Evolutionary conservation across 306 rosid genomes (phyloP), one percentile per base, ranked within the genome.

Genomic region (Styphnolobium japonicum): DNA sequence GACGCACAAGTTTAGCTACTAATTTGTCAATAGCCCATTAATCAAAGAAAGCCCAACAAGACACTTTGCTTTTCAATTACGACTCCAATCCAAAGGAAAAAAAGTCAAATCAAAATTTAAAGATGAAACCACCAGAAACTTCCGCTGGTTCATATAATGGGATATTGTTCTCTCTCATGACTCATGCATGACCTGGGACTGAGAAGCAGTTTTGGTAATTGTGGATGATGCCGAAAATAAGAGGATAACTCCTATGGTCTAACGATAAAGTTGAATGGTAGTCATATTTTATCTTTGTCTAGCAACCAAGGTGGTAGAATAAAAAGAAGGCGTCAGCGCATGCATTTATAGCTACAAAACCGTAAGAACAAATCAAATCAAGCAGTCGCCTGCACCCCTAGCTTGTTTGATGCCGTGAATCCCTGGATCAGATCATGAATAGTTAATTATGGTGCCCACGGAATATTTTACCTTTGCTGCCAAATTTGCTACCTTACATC

Each of bases 351-450:
- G 21, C 21, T 16, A 9, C 51, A 74, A 66, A 81, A 67, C 29
- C 29, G n/a, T 4, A 39, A 10, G 67, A 51, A 16, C 14, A 67
- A 74, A 64, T 8, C 31, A 22, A 61, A 61, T 34, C 56, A 66
- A 46, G 65, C 64, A 22, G 71, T 36, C 6, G 36, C 63, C 14
- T 6, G 55, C 63, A 70, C 77, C 85, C 80, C 19, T n/a, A n/a
- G n/a, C n/a, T 57, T 43, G 81, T 66, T 74, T 80, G 68, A 15
- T 22, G 37, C 10, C 10, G 45, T 75, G 27, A 43, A 75, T 27
- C 29, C 33, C 12, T 22, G n/a, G 7, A 37, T 37, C 4, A 56
- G 22, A 10, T 15, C 1, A 43, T 39, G 12, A 36, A 49, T 10
- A 37, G 31, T 23, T 73, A 40, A 33, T 46, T 22, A 31, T 22